Evolutionary conservation across 176 grass and related monocot species (phyloP), one percentile per base, ranked within the genome.

Genomic region (Puya raimondii): DNA sequence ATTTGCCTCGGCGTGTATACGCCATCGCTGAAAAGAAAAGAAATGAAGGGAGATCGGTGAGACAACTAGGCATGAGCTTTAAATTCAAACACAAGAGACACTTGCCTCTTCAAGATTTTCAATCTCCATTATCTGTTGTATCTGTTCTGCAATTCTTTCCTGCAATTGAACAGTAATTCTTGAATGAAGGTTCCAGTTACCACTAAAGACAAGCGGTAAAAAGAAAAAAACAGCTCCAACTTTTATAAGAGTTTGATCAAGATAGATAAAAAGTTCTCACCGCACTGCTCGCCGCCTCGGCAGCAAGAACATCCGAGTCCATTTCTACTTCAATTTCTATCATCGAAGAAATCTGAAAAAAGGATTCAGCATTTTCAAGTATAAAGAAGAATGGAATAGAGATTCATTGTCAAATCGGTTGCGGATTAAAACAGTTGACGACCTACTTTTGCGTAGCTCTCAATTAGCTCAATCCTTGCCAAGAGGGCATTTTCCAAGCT

Each of bases 301-400:
- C 93, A 48, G 85, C 84, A 71, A 97, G 80, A 92, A 97, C 93
- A 78, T 88, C 86, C 18, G 82, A 87, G 75, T 90, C 86, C 93
- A 97, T 92, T 82, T 97, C 93, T 53, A 97, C 84, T 97, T 97
- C 93, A 75, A 97, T 97, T 81, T 97, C 93, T 72, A 97, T 92
- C 93, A 97, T 97, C 48, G 93, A 97, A 83, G 89, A 92, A 72
- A 92, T 77, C 93, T 97, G 72, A 14, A 72, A 80, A 51, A 66
- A 47, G 33, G 33, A 42, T 42, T 42, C 33, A 42, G 4, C 47
- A 81, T 50, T 74, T 48, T 11, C 3, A 51, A 12, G 7, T 47
- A 56, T 12, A 18, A 69, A 75, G 16, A 75, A 11, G 16, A 1
- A 50, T 23, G 65, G 18, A 74, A 61, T 10, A 68, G 15, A 80